Percentiles rank a stretch among this genome's conserved stretches.
Evolutionary conservation across 345 rosid species (phyloP).

Genomic region (Arabis alpina): DNA sequence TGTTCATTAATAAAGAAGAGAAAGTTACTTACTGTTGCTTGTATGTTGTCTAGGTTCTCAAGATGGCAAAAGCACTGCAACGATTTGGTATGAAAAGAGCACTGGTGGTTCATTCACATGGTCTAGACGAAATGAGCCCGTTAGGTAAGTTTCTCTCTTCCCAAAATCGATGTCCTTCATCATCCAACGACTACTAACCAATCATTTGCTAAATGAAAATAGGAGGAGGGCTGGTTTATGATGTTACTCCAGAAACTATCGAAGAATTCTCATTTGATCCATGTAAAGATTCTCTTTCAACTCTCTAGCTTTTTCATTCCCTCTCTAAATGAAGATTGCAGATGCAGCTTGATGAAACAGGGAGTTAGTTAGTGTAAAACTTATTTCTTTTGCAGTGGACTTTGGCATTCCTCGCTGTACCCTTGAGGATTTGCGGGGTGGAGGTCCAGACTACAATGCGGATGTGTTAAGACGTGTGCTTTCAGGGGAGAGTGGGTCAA

Average conservation of each 20-base stretch:
- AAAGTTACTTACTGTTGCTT: neutral
- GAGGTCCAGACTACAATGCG: slow-evolving; percentile 78
- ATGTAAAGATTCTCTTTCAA: slow-evolving; percentile 49
- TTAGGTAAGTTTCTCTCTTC: slow-evolving; percentile 55
- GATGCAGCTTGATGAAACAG: slow-evolving; percentile 7
- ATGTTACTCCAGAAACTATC: slow-evolving; percentile 68
- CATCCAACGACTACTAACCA: neutral
- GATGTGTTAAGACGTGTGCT: slow-evolving; percentile 64
- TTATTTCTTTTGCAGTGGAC: slow-evolving; percentile 59
- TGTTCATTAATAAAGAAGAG: neutral
- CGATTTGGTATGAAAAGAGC: slow-evolving; percentile 92
- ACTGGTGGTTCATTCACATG: slow-evolving; percentile 91
- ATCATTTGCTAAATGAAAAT: slow-evolving; percentile 22
- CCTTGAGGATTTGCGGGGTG: slow-evolving; percentile 73
- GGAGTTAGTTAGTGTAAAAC: neutral
- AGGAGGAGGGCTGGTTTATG: slow-evolving; percentile 81
- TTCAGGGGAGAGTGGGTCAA: slow-evolving; percentile 76
- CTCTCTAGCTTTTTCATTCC: neutral
- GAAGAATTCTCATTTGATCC: slow-evolving; percentile 87
- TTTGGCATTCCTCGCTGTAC: slow-evolving; percentile 92
- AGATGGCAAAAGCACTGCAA: slow-evolving; percentile 93
- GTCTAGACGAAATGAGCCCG: slow-evolving; percentile 97
- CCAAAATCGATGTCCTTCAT: slow-evolving; percentile 8
- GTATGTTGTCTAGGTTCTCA: slow-evolving; percentile 62
- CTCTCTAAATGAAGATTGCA: neutral